Evolutionary conservation across 2,329 filamentous ascomycete species (phyloP), one percentile per base, ranked within the genome.

Genomic region (Apiospora koreana): DNA sequence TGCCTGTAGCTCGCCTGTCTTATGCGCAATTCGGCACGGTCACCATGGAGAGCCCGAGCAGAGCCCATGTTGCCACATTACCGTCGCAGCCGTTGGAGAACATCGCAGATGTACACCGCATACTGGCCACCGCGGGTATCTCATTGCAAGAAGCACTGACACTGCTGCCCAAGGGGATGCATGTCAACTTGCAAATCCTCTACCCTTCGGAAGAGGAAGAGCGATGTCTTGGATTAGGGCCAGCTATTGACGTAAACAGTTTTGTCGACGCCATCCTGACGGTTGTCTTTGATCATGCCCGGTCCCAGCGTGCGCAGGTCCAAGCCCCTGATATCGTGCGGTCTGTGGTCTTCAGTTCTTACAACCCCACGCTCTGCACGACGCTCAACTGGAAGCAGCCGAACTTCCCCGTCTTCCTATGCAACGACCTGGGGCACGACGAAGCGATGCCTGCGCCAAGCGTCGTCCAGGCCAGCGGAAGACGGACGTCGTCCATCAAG

Each of bases 331-430:
- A 94, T 69, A 89, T 91, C 21, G 91, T 96, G 75, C 88, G 95
- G 50, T 97, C 94, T 16, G 92, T 99, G 68, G 94, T 98, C 14
- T 98, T 99, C 80, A 97, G 94, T 76, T 97, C 94, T 28, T 97
- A 95, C 81, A 98, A 97, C 79, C 87, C 93, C 16, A 92, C 92
- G 73, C 89, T 98, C 25, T 99, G 96, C 82, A 97, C 94, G 21
- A 95, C 95, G 6, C 83, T 99, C 76, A 99, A 99, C 82, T 99
- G 96, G 96, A 99, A 99, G 81, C 96, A 99, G 81, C 96, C 96
- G 2, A 99, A 98, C 79, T 99, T 97, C 80, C 96, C 96, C 0
- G 94, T 98, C 0, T 93, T 99, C 75, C 86, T 98, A 65, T 98
- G 95, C 83, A 98, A 98, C 80, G 94, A 98, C 71, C 88, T 98